Evolutionary conservation across 495 filamentous ascomycete species (phyloP), one percentile per base, ranked within the genome.

Genomic region (Penicillium subrubescens): DNA sequence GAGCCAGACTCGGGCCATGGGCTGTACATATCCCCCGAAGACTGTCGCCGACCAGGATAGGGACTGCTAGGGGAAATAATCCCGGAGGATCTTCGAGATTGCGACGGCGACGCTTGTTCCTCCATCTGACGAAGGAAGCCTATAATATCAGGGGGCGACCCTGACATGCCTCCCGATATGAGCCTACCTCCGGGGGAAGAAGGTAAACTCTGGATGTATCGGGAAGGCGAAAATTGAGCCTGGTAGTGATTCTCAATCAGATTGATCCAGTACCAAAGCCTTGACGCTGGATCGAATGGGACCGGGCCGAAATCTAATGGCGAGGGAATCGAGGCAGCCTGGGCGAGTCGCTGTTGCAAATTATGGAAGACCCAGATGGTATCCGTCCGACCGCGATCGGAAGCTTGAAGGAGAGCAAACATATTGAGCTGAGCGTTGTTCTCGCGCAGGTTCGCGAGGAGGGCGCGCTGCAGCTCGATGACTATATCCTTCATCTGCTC

Each of bases 401-500:
- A 74, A 11, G 72, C 66, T 15, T 71, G 64, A 44, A 80, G 74
- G 37, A 85, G 67, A 14, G 71, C 67, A n/a, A 69, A 61, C 7
- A 79, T 72, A 59, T 84, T 74, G 8, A 82, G 44, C 4, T 64
- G 62, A 17, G 66, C 71, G 34, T 74, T 72, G 39, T 80, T 73
- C 21, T 77, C 68, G 39, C 79, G 76, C 7, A 84, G 75, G 27
- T 79, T 76, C 25, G 72, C 68, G 37, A 84, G 71, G 14, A 84
- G 64, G n/a, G 78, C 74, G 8, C 67, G 60, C 53, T 84, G 80
- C 11, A 84, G 71, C 8, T 71, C 66, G 31, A 81, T 77, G 21
- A 79, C 77, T 39, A 84, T 79, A 60, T 82, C 79, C 60, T 82
- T 77, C 41, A 84, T 69, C 39, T 75, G 74, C 43, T 79, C 73